Base-by-base conservation (phyloP, 306 rosid species). In the Pyrus communis region DNA sequence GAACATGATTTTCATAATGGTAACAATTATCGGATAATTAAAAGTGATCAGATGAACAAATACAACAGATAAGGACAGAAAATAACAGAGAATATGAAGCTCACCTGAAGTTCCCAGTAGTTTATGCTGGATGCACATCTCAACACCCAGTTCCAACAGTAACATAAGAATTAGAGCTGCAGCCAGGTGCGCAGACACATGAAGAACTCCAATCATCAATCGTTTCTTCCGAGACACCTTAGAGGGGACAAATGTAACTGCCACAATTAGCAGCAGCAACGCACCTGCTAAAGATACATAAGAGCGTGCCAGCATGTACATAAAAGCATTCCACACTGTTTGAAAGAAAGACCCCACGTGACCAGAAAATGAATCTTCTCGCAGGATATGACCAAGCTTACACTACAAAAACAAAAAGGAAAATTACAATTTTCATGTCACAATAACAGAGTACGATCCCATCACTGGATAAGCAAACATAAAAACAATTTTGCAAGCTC, bases 81-180 rank as follows among this genome's bases (percentile, higher is more conserved):
- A 67, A 70, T 49, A 77, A 74, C 68, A 74, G 38, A 81, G 51
- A 67, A 70, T 25, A 49, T 38, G 71, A 69, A 74, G 14, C 73
- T 59, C 59, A 89, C 99, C 99, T 85, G 99, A 95, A 75, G 97
- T 95, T 80, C 92, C 97, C 69, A 91, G 92, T 69, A 95, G 88
- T 1, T 95, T 76, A 79, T 95, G 97, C 51, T 86, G 88, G 83
- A 95, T 76, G 71, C 99, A 95, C 22, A 82, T 92, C 91, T 95
- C 97, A 76, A 92, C 79, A 74, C 99, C 97, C 67, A 95, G 77
- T 86, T 95, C 99, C 85, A 95, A 85, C 65, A 95, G 97, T 80
- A 95, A 79, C 99, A 92, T 92, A 61, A 95, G 97, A 83, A 91
- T 87, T 74, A 95, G 82, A 52, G 99, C 97, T 22, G 99, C 88